Base-by-base conservation (phyloP, 306 rosid species). In the Comarum palustre region DNA sequence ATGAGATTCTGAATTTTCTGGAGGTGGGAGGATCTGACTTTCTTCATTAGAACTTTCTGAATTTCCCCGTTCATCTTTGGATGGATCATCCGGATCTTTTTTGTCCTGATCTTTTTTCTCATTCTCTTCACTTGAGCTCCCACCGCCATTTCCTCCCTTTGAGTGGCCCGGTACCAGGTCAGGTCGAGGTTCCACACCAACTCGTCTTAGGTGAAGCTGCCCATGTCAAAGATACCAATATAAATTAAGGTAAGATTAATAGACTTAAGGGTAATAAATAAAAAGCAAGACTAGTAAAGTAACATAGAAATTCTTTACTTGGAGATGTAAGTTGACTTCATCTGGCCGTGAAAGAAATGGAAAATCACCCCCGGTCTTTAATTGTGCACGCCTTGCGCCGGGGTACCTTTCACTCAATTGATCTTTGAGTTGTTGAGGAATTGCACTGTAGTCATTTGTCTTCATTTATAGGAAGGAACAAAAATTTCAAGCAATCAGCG, bases 301-400 rank as follows among this genome's bases (percentile, higher is more conserved):
- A 67, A 68, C 39, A 52, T 27, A 45, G 70, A 61, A 61, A 68
- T 47, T 73, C 51, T 58, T 43, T 77, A 91, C 99, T 96, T 91
- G 99, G 82, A 94, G 95, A 78, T 94, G 97, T 69, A 94, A 84
- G 88, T 94, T 94, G 77, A 94, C 97, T 90, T 94, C 99, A 83
- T 94, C 99, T 3, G 99, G 95, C 32, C 99, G 97, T 2, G 99
- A 91, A 75, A 94, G 99, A 81, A 94, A 94, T 25, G 99, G 99
- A 79, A 94, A 94, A 83, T 94, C 99, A 36, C 97, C 97, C 48
- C 99, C 99, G 12, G 82, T 81, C 87, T 94, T 94, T 84, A 94
- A 79, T 69, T 76, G 83, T 36, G 97, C 99, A 27, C 88, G 86
- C 80, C 99, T 89, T 75, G 99, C 99, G 68, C 62, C 99, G 0